phyloP scores from a whole-genome alignment of 768 basidiomycete species.

The Clathrus columnatus region DNA sequence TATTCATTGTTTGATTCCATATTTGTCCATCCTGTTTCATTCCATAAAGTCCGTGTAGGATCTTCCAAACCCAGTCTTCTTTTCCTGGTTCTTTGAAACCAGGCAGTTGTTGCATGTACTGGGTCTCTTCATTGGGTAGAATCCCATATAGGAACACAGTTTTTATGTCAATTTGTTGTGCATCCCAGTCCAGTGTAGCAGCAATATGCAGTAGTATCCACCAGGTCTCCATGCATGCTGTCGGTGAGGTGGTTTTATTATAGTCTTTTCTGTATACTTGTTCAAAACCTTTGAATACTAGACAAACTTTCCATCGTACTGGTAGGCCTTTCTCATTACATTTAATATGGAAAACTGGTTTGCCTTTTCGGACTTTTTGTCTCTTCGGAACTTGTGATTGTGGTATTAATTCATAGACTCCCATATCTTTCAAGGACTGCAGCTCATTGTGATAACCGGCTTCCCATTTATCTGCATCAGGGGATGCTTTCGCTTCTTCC shows the following conservation, averaged over 20 bases:
- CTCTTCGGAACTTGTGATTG: constrained; percentile 16
- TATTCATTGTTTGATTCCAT: not conserved
- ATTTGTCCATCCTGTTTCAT: not conserved
- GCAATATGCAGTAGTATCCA: not conserved
- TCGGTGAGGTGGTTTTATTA: not conserved
- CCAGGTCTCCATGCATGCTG: not conserved
- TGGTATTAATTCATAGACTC: constrained; percentile 18
- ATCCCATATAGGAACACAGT: not conserved
- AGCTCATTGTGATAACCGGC: constrained; percentile 18
- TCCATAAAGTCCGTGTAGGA: not conserved
- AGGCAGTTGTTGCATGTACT: not conserved
- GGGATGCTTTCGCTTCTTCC: constrained; percentile 16
- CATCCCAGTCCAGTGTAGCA: not conserved
- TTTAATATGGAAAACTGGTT: constrained; percentile 24
- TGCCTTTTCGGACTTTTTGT: constrained; percentile 17
- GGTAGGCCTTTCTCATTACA: constrained; percentile 18
- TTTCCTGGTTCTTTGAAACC: not conserved
- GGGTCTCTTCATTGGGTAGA: not conserved
- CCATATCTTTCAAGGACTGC: constrained; percentile 10
- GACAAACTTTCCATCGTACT: constrained; percentile 26
- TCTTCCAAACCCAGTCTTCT: not conserved
- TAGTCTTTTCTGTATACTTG: constrained; percentile 16
- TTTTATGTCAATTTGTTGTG: not conserved
- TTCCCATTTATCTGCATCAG: constrained; percentile 16
- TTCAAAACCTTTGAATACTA: constrained; percentile 35